Base-by-base conservation (phyloP, 139 green algal species). In the Chlamydomonas asymmetrica region DNA sequence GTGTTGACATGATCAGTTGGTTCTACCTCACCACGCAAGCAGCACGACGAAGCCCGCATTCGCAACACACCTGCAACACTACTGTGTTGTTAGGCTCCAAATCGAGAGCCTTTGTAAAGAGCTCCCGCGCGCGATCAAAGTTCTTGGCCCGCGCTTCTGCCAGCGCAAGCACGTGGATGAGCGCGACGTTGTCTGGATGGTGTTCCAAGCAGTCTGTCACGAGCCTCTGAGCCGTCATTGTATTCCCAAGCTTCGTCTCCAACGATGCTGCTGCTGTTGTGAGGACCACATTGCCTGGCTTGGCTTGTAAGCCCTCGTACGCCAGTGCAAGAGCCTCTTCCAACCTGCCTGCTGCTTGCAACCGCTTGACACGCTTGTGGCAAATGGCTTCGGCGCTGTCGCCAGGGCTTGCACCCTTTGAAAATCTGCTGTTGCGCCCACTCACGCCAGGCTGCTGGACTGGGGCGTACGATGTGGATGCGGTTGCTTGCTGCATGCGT, bases 51-150 rank as follows among this genome's bases (percentile, higher is more conserved):
- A n/a, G n/a, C n/a, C n/a, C n/a, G n/a, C n/a, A n/a, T n/a, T n/a
- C n/a, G n/a, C n/a, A 4, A 60, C 68, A 5, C 76, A 82, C 76
- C 34, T 82, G 67, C 25, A 87, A 65, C 25, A 87, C 65, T 22
- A 67, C 66, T 23, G 66, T n/a, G 41, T 83, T 81, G 7, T 27
- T 2, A 5, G 78, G 75, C 32, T 81, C 49, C 27, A 40, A 37
- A n/a, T 62, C 40, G 22, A 60, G 34, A 8, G 78, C 79, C 3
- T 6, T 4, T 7, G 41, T 57, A n/a, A 80, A 78, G 23, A 69
- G 62, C 34, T 68, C 54, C 31, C 67, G 40, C 5, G 83, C 83
- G 1, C 43, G 57, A 4, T 54, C 61, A n/a, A 10, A 7, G 18
- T 80, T n/a, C 2, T 62, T 60, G 0, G 31, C 35, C 18, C 35